Base-by-base conservation (phyloP, 2,329 filamentous ascomycete species). In the Colletotrichum eleusines region DNA sequence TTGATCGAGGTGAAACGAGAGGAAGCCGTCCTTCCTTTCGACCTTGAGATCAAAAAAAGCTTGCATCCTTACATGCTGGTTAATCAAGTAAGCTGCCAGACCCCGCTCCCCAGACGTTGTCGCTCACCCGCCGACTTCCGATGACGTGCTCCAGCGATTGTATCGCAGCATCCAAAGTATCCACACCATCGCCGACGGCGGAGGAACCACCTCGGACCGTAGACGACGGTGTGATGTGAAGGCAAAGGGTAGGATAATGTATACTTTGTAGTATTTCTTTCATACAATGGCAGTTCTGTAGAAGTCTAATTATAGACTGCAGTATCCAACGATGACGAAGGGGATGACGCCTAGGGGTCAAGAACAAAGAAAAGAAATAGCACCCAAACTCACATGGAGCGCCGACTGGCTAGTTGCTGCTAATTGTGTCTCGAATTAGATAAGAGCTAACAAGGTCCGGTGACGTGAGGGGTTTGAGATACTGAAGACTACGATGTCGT, bases 91-190 rank as follows among this genome's bases (percentile, higher is more conserved):
- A 58, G 46, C 31, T n/a, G 28, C 42, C 16, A 65, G 20, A 9
- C 28, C 44, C 38, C 51, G 28, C 38, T 23, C 26, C 46, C 7
- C 26, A 28, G 12, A 26, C 6, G 3, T 33, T 2, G 5, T 44
- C 16, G 18, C 60, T 42, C n/a, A n/a, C n/a, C 38, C 16, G 28
- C 53, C 58, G 64, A 68, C 51, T 63, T 68, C 58, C 44, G 64
- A 68, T 68, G 64, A 35, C 69, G 64, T 71, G 69, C 64, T 71
- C 46, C 44, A n/a, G 23, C 38, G 31, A 53, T 53, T 48, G 42
- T 46, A 53, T 71, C 53, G 31, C 64, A 68, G 63, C 58, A 63
- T 16, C 23, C 26, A 2, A 16, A 12, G 44, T 35, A 33, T 48
- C 58, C 64, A 63, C 23, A 63, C n/a, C 42, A 23, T 31, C 16